Percentiles rank a stretch among this genome's conserved stretches.
Evolutionary conservation across 495 filamentous ascomycete species (phyloP).

Genomic region (Trichoderma orchidacearum): DNA sequence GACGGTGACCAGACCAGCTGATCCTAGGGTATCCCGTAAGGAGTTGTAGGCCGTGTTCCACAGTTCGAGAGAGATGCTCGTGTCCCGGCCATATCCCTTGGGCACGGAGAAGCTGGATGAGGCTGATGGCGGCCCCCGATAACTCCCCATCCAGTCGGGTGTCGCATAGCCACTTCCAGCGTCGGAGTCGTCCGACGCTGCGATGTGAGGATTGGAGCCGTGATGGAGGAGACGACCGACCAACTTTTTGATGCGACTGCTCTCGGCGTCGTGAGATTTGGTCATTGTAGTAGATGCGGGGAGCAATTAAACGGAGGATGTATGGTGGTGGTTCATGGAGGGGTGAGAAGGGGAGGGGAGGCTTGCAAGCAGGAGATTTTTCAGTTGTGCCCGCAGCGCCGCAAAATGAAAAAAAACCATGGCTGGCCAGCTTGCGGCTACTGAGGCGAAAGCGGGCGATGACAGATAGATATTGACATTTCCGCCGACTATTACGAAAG

Average conservation of each 20-base stretch:
- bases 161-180: not conserved
- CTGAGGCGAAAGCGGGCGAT: too few relatives aligned
- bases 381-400: too few relatives aligned
- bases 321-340: too few relatives aligned
- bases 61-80: not conserved
- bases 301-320: too few relatives aligned
- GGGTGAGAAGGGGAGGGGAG: too few relatives aligned
- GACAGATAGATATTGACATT: too few relatives aligned
- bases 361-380: too few relatives aligned
- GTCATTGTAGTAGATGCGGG: not conserved
- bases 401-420: too few relatives aligned
- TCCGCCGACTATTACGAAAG: too few relatives aligned
- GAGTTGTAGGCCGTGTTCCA: conserved; percentile 1
- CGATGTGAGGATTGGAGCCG: not conserved
- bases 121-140: not conserved
- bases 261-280: not conserved
- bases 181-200: not conserved
- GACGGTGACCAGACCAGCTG: not conserved
- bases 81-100: not conserved
- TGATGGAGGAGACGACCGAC: not conserved
- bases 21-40: not conserved
- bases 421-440: too few relatives aligned
- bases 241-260: not conserved
- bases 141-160: not conserved
- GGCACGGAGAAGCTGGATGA: not conserved